A percentile compares a stretch with the other conserved stretches of the same genome.
phyloP scores from a whole-genome alignment of 2,329 filamentous ascomycete genomes.

The Myriangium duriaei region DNA sequence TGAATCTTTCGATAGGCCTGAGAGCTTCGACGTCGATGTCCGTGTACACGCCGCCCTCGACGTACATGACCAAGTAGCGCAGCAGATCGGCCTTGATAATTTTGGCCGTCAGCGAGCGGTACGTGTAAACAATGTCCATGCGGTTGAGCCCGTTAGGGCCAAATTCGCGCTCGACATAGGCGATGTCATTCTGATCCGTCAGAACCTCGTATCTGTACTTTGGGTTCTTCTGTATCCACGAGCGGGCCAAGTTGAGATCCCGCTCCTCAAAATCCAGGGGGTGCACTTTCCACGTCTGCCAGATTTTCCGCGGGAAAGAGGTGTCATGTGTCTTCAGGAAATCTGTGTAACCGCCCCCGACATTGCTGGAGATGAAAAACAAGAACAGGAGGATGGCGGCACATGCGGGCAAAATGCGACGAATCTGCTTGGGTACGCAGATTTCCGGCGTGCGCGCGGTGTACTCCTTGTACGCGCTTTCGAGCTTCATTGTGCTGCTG shows the following conservation, averaged over 20 bases:
- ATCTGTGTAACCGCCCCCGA: slow-evolving; percentile 12
- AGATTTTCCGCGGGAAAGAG: slow-evolving; percentile 54
- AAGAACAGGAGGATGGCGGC: slow-evolving; percentile 33
- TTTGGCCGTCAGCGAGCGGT: slow-evolving; percentile 43
- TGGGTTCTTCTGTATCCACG: slow-evolving; percentile 56
- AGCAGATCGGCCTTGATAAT: slow-evolving; percentile 54
- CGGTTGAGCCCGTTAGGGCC: slow-evolving; percentile 52
- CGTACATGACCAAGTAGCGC: slow-evolving; percentile 53
- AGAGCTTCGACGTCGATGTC: slow-evolving; percentile 46
- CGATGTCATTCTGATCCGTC: slow-evolving; percentile 54
- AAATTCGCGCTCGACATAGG: slow-evolving; percentile 57
- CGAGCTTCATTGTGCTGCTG: slow-evolving; percentile 10
- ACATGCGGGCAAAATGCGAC: slow-evolving; percentile 37
- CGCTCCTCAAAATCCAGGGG: slow-evolving; percentile 53
- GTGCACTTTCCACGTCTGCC: slow-evolving; percentile 65
- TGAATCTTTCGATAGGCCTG: slow-evolving; percentile 40
- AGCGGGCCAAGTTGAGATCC: slow-evolving; percentile 47
- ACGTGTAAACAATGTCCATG: slow-evolving; percentile 50
- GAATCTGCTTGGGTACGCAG: slow-evolving; percentile 36
- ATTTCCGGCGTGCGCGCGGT: slow-evolving; percentile 15
- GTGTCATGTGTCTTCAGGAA: slow-evolving; percentile 2
- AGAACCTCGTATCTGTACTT: slow-evolving; percentile 55
- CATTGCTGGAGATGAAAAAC: slow-evolving; percentile 29
- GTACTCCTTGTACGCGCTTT: slow-evolving; percentile 14
- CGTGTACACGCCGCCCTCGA: slow-evolving; percentile 47